Evolutionary conservation across 306 rosid species (phyloP).

Genomic region (Dalbergia oliveri): DNA sequence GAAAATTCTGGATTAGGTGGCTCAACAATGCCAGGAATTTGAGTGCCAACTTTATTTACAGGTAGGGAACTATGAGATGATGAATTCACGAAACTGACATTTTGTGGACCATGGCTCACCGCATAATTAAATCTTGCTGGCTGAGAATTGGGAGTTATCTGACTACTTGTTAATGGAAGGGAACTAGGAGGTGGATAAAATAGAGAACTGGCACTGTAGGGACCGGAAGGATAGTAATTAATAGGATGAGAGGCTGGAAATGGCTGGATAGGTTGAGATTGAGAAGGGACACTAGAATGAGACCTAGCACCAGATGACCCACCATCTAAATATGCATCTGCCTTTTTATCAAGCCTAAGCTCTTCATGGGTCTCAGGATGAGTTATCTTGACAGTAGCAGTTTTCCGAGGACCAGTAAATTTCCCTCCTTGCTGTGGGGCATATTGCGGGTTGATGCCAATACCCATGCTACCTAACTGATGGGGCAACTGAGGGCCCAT

Average conservation of each 20-base stretch:
- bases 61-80: constrained; percentile 56
- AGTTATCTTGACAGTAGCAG: constrained; percentile 78
- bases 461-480: constrained; percentile 74
- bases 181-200: constrained; percentile 59
- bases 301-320: constrained; percentile 66
- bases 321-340: constrained; percentile 63
- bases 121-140: constrained; percentile 65
- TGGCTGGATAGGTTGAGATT: constrained; percentile 67
- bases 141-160: constrained; percentile 72
- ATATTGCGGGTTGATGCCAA: constrained; percentile 64
- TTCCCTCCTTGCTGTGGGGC: constrained; percentile 83
- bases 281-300: constrained; percentile 67
- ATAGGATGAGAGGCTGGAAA: constrained; percentile 59
- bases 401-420: constrained; percentile 71
- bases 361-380: constrained; percentile 93
- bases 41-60: constrained; percentile 60
- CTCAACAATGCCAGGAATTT: constrained; percentile 54
- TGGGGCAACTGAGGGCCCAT: constrained; percentile 73
- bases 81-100: constrained; percentile 54
- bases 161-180: constrained; percentile 69
- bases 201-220: constrained; percentile 55
- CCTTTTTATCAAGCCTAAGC: constrained; percentile 77
- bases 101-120: constrained; percentile 67
- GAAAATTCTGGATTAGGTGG: constrained; percentile 58
- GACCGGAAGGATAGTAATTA: constrained; percentile 54